phyloP scores from a whole-genome alignment of 2,329 filamentous ascomycete species.

The Penicillium sp. region DNA sequence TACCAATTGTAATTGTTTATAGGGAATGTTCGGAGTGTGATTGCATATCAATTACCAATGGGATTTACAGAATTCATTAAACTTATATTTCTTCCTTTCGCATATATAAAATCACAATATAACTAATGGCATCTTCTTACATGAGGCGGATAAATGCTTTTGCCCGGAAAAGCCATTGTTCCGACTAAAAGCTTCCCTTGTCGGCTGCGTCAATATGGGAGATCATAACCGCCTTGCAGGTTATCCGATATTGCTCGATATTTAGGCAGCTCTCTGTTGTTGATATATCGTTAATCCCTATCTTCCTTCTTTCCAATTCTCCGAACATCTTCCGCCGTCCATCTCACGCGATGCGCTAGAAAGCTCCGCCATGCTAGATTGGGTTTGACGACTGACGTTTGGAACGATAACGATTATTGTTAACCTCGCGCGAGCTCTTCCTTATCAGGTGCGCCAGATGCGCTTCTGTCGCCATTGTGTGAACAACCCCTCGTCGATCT shows the following conservation, averaged over 20 bases:
- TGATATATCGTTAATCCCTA: background rate
- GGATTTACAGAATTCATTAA: background rate
- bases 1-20: slow-evolving; percentile 10
- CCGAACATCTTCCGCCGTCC: background rate
- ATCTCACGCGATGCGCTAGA: slow-evolving; percentile 1
- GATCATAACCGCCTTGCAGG: background rate
- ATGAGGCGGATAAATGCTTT: background rate
- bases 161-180: background rate
- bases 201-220: background rate
- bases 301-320: background rate
- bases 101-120: background rate
- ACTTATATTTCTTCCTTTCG: background rate
- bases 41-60: background rate
- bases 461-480: slow-evolving; percentile 5
- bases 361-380: slow-evolving; percentile 9
- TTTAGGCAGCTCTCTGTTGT: background rate
- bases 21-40: background rate
- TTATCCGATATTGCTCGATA: background rate
- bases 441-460: slow-evolving; percentile 18
- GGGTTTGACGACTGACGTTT: background rate
- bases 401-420: slow-evolving; percentile 4
- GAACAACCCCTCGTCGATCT: background rate
- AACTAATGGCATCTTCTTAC: background rate
- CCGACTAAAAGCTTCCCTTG: slow-evolving; percentile 5
- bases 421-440: background rate